Evolutionary conservation across 495 filamentous ascomycete genomes (phyloP), one percentile per base, ranked within the genome.

Genomic region (Letharia columbiana): DNA sequence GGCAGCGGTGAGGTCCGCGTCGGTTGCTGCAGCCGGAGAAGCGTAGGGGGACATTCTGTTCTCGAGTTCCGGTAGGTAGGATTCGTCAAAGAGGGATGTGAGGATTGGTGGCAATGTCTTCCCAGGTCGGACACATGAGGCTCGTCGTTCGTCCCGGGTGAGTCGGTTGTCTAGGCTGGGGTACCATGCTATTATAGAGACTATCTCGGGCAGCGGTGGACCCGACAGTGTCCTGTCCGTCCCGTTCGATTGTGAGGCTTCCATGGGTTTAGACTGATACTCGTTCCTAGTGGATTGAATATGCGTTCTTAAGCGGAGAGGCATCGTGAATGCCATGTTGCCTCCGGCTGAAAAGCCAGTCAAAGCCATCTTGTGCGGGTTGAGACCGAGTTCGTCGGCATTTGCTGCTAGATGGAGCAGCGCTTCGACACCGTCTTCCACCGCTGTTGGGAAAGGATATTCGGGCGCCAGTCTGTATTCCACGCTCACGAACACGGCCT

Each of bases 331-430:
- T 35, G 86, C 84, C 68, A 96, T 83, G 71, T 96, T 98, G 17
- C 86, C 93, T 4, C 93, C 93, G 3, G 91, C 90, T 0, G 88
- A 91, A 76, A 98, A 98, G 20, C 92, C 92, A 8, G 84, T 90
- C 13, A 92, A 77, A 4, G 86, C 89, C 20, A 96, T 84, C 61
- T 86, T 75, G 56, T 80, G 77, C 41, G 82, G 65, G 74, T 90
- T 84, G 57, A 92, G 70, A 0, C 76, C 75, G 28, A 83, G 69
- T 28, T 87, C 83, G 1, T 74, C 73, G 0, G 87, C 84, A 69
- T 89, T 78, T 1, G 76, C 73, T 31, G 86, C 82, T 0, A 92
- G 75, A 70, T 88, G 89, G 10, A 90, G 75, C 2, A 91, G 66
- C 0, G 88, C 87, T 54, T 88, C 87, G 10, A 85, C 86, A 3